phyloP scores from a whole-genome alignment of 2,329 filamentous ascomycete species.

The Alternaria sp. region DNA sequence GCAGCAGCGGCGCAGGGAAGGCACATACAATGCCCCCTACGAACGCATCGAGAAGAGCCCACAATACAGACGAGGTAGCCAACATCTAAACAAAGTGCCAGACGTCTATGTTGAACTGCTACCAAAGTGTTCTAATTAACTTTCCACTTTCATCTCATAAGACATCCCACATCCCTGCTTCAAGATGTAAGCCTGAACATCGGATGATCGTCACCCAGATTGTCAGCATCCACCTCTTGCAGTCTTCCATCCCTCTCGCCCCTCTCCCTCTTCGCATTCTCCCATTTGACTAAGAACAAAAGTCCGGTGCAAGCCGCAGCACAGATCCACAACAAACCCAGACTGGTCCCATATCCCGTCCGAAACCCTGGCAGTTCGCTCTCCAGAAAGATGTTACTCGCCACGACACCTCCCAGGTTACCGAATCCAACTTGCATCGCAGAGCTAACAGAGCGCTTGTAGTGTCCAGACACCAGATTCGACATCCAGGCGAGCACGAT shows the following conservation, averaged over 20 bases:
- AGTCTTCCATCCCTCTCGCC: slow-evolving; percentile 57
- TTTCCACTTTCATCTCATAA: background rate
- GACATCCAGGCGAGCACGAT: slow-evolving; percentile 63
- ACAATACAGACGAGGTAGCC: background rate
- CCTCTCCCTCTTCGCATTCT: slow-evolving; percentile 57
- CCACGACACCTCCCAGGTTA: slow-evolving; percentile 59
- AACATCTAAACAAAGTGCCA: background rate
- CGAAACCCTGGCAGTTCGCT: slow-evolving; percentile 55
- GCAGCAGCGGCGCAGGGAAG: background rate
- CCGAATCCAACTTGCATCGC: slow-evolving; percentile 58
- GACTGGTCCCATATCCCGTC: slow-evolving; percentile 57
- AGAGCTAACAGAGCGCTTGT: slow-evolving; percentile 61
- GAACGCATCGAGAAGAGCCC: background rate
- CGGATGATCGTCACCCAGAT: slow-evolving; percentile 61
- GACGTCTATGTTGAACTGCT: background rate
- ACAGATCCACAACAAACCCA: slow-evolving; percentile 60
- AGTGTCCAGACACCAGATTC: slow-evolving; percentile 65
- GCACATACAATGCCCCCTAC: accelerated
- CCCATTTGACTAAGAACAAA: slow-evolving; percentile 50
- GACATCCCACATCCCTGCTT: background rate
- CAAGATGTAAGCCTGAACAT: slow-evolving; percentile 53
- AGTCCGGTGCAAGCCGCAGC: slow-evolving; percentile 52
- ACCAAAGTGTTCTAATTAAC: background rate
- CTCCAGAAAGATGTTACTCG: slow-evolving; percentile 57
- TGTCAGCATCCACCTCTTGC: slow-evolving; percentile 51